Evolutionary conservation across 352 stramenopile genomes (phyloP).

Genomic region (Globisporangium parvum): DNA sequence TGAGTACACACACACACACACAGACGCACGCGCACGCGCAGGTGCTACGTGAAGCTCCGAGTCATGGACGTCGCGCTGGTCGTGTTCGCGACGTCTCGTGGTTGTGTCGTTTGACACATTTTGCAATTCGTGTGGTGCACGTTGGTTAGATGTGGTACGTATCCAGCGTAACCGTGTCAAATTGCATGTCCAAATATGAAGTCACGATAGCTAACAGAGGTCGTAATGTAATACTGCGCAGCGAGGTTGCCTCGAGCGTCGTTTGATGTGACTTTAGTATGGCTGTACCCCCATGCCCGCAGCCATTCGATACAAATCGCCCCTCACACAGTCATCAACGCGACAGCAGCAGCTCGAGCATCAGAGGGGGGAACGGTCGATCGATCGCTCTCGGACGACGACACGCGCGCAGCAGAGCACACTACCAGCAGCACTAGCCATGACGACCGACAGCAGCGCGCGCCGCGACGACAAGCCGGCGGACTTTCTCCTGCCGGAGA

Average conservation of each 20-base stretch:
- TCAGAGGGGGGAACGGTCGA: conserved; percentile 1
- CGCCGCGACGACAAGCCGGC: conserved; percentile 81
- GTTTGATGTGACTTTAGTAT: conserved; percentile 5
- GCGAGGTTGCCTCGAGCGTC: too few relatives aligned
- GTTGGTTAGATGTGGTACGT: too few relatives aligned
- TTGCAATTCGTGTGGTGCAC: neutral
- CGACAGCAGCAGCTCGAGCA: neutral
- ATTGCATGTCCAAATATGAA: too few relatives aligned
- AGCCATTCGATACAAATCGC: conserved; percentile 11
- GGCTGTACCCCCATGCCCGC: conserved; percentile 10
- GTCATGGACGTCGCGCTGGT: too few relatives aligned
- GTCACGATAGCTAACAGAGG: too few relatives aligned
- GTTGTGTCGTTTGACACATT: neutral
- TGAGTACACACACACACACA: neutral
- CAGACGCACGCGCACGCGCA: too few relatives aligned
- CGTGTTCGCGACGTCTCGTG: neutral
- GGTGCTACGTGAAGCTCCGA: neutral
- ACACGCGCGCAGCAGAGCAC: neutral
- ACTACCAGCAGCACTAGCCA: conserved; percentile 5
- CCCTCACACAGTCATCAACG: neutral
- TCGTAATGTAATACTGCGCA: too few relatives aligned
- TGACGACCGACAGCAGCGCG: conserved; percentile 25
- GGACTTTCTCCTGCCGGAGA: conserved; percentile 85
- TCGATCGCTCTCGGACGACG: neutral
- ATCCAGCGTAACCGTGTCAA: too few relatives aligned